These are phyloP conservation scores for Lachnellula hyalina DNA, from an alignment of 2,329 filamentous ascomycete genomes.

Conservation along the genomic window DNA sequence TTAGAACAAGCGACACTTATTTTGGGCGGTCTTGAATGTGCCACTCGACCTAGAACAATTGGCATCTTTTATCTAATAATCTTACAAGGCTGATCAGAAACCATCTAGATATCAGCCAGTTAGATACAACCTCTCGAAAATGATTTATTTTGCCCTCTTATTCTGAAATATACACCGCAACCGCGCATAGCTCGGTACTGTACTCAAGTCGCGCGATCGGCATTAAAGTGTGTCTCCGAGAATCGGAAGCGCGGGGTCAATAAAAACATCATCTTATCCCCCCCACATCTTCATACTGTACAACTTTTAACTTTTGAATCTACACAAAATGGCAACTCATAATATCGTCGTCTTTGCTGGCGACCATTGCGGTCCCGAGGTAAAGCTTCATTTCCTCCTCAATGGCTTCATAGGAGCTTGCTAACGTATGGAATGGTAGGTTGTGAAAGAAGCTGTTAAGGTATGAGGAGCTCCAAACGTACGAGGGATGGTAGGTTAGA, in stretches of 20 bases:
- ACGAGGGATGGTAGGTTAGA: slow-evolving; percentile 1
- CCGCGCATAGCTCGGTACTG: background rate
- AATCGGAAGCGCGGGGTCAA: slow-evolving; percentile 1
- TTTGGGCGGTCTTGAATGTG: too few relatives aligned
- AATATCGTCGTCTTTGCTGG: slow-evolving; percentile 79
- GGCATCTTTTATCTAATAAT: background rate
- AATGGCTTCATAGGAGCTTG: slow-evolving; percentile 3
- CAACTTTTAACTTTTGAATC: background rate
- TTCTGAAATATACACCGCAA: background rate
- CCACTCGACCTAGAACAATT: too few relatives aligned
- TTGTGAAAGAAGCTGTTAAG: slow-evolving; percentile 81
- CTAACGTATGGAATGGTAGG: slow-evolving; percentile 42
- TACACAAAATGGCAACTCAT: slow-evolving; percentile 56
- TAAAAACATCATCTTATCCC: background rate
- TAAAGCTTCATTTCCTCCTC: slow-evolving; percentile 36
- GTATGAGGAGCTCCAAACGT: slow-evolving; percentile 39
- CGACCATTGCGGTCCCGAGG: slow-evolving; percentile 84
- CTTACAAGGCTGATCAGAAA: background rate
- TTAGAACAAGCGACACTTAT: too few relatives aligned
- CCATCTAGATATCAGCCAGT: background rate
- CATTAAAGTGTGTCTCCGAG: background rate
- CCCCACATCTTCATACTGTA: background rate
- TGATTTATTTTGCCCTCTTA: background rate
- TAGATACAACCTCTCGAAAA: background rate
- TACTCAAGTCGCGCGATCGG: background rate